Percentiles rank a stretch among this genome's conserved stretches.
These are phyloP conservation scores for Xylariaceae sp. DNA, from an alignment of 2,329 filamentous ascomycete genomes.

Conservation along the genomic window DNA sequence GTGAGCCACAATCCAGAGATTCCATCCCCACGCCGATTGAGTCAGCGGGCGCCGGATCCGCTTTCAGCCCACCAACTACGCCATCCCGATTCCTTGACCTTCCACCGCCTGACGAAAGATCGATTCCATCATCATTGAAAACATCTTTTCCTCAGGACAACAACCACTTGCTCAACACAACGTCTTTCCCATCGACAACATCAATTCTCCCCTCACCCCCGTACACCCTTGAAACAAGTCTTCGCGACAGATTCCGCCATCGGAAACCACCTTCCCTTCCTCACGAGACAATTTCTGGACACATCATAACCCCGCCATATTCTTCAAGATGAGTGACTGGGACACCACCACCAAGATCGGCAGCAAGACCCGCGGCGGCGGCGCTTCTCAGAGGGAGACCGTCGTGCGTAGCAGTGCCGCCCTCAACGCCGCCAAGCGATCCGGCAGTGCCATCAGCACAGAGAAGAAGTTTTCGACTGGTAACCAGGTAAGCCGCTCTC, in stretches of 20 bases:
- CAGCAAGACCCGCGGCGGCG: conserved; percentile 70
- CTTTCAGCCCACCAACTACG: conserved; percentile 26
- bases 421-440: conserved; percentile 84
- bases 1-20: conserved; percentile 6
- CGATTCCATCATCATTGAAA: conserved; percentile 1
- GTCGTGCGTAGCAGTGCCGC: conserved; percentile 80
- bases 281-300: conserved; percentile 9
- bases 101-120: conserved; percentile 25
- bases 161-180: background rate
- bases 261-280: background rate
- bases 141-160: background rate
- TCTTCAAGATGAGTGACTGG: conserved; percentile 74
- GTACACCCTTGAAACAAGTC: no score
- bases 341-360: conserved; percentile 89
- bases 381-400: conserved; percentile 68
- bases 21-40: conserved; percentile 27
- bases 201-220: no score
- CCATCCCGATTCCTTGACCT: conserved; percentile 30
- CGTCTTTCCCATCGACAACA: no score
- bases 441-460: conserved; percentile 70
- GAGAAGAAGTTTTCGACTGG: conserved; percentile 85
- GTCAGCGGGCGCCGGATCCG: conserved; percentile 26
- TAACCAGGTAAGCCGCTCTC: conserved; percentile 66
- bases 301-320: conserved; percentile 29
- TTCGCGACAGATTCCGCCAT: no score